Evolutionary conservation across 1,139 yeast genomes (phyloP), one percentile per base, ranked within the genome.

Genomic region (Yamadazyma buinensis): DNA sequence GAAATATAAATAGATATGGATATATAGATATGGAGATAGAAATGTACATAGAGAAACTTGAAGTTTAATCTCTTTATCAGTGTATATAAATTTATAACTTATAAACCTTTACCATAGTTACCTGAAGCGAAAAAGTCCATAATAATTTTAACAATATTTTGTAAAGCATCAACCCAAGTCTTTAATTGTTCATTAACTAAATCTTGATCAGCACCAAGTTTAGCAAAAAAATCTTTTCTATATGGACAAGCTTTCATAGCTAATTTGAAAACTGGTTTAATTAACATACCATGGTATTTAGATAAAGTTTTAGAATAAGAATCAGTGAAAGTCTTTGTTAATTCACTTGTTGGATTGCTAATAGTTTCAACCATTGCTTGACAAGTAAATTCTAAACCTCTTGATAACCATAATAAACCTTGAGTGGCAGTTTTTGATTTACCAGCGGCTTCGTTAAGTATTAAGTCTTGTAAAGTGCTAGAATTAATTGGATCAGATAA

Each of bases 171-270:
- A 46, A 88, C 72, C 96, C 96, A 87, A 23, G 53, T 76, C 39
- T 59, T 64, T 52, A 87, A 70, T 61, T 86, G 90, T 43, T 61
- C 67, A 33, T 60, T 51, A 18, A 88, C 95, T 55, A 73, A 76
- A 23, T 64, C 77, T 56, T 78, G 82, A 55, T 80, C 85, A 18
- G 67, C 62, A 34, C 95, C 95, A 48, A 87, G 72, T 66, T 86
- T 87, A 40, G 59, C 80, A 53, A 86, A 87, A 54, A 87, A 85
- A 53, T 80, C 95, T 58, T 79, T 80, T 66, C 96, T 78, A 64
- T 85, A 87, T 22, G 97, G 97, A 61, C 95, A 86, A 2, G 95
- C 95, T 61, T 85, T 85, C 96, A 87, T 87, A 37, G 96, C 96
- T 55, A 88, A 72, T 71, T 84, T 85, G 74, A 87, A 88, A 40